These are phyloP conservation scores for Gossypium trilobum DNA, from an alignment of 441 rosid genomes.

Conservation along the genomic window DNA sequence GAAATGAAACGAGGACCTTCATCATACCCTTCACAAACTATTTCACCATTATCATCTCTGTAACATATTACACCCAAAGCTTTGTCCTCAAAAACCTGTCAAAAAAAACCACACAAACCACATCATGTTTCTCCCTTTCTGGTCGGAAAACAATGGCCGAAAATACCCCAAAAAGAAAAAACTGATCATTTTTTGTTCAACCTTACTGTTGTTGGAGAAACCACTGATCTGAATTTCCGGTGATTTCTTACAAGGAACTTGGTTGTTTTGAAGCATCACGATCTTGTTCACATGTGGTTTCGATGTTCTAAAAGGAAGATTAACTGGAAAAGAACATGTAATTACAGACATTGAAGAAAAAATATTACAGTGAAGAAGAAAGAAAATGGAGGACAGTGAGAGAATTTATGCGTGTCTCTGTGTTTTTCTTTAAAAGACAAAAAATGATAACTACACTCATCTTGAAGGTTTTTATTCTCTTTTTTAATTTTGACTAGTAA, in stretches of 20 bases:
- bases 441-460: too few relatives aligned
- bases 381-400: too few relatives aligned
- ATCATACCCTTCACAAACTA: slow-evolving; percentile 83
- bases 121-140: neutral
- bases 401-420: too few relatives aligned
- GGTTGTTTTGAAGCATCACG: slow-evolving; percentile 36
- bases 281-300: slow-evolving; percentile 24
- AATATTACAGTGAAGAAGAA: too few relatives aligned
- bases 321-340: slow-evolving; percentile 33
- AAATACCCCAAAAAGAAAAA: neutral
- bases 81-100: slow-evolving; percentile 66
- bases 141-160: neutral
- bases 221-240: slow-evolving; percentile 38
- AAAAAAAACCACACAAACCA: neutral
- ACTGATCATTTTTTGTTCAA: neutral
- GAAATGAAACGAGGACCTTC: slow-evolving; percentile 74
- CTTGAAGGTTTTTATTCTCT: too few relatives aligned
- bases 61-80: slow-evolving; percentile 68
- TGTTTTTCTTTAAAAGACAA: too few relatives aligned
- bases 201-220: slow-evolving; percentile 52
- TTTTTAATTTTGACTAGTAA: too few relatives aligned
- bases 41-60: slow-evolving; percentile 63
- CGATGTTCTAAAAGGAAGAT: slow-evolving; percentile 24
- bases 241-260: slow-evolving; percentile 26
- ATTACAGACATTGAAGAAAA: slow-evolving; percentile 27